These are phyloP conservation scores for Geranium brycei DNA, from an alignment of 345 rosid species.

Conservation along the genomic window DNA sequence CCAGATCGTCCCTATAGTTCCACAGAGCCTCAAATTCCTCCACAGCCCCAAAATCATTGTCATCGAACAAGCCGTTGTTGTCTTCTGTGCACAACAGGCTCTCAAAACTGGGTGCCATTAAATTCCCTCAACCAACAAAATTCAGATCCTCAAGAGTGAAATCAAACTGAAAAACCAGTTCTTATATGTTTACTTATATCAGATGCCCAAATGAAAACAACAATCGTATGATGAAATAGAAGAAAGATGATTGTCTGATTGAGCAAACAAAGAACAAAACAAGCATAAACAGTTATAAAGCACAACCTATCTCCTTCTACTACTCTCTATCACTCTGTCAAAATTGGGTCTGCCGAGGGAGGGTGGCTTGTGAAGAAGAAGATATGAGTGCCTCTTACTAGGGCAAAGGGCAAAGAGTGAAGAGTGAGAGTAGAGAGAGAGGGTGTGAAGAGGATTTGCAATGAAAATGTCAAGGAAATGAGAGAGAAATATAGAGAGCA, in stretches of 20 bases:
- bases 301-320: constrained; percentile 2
- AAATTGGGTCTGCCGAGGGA: constrained; percentile 23
- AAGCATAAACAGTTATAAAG: not conserved
- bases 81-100: constrained; percentile 52
- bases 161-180: not conserved
- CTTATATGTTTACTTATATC: too few relatives aligned
- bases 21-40: constrained; percentile 24
- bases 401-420: constrained; percentile 22
- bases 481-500: not conserved
- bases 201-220: not conserved
- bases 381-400: constrained; percentile 18
- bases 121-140: not conserved
- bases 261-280: not conserved
- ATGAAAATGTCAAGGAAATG: not conserved
- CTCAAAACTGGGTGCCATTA: constrained; percentile 61
- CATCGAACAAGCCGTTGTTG: constrained; percentile 27
- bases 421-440: too few relatives aligned
- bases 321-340: constrained; percentile 9
- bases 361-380: constrained; percentile 39
- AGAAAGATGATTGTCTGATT: not conserved
- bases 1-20: constrained; percentile 21
- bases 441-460: too few relatives aligned
- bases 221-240: not conserved
- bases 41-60: constrained; percentile 20
- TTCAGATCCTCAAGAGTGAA: too few relatives aligned